A percentile compares a stretch with the other conserved stretches of the same genome.
These are phyloP conservation scores for Isochrysis galbana DNA, from an alignment of 78 protist species.

Conservation along the genomic window DNA sequence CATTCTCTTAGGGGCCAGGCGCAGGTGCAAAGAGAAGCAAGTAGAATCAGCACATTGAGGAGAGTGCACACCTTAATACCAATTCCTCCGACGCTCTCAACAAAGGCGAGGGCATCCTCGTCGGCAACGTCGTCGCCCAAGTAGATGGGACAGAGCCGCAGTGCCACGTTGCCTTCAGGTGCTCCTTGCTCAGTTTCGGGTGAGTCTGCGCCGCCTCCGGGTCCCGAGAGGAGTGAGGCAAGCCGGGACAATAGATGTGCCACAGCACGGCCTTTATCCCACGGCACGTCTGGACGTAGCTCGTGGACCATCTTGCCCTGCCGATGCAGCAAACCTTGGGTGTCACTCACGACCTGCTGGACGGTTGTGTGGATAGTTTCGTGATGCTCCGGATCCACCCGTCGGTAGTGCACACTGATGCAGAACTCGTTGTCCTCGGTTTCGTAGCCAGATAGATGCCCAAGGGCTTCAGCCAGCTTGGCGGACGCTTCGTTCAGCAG, in stretches of 20 bases:
- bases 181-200: neutral
- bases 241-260: too few relatives aligned
- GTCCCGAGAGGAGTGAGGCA: too few relatives aligned
- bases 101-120: neutral
- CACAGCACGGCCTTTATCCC: neutral
- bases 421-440: neutral
- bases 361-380: neutral
- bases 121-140: neutral
- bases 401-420: neutral
- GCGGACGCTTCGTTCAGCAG: too few relatives aligned
- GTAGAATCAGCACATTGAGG: too few relatives aligned
- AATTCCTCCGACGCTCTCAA: neutral
- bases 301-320: conserved; percentile 9
- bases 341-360: neutral
- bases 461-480: too few relatives aligned
- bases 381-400: neutral
- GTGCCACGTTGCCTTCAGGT: neutral
- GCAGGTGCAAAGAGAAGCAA: too few relatives aligned
- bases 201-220: too few relatives aligned
- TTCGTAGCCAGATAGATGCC: neutral
- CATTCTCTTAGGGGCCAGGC: too few relatives aligned
- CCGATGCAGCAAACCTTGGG: neutral
- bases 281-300: neutral
- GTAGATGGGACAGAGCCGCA: neutral
- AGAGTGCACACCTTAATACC: conserved; percentile 31